These are phyloP conservation scores for Trypanosoma rangeli DNA, from an alignment of 208 protist species.

Conservation along the genomic window DNA sequence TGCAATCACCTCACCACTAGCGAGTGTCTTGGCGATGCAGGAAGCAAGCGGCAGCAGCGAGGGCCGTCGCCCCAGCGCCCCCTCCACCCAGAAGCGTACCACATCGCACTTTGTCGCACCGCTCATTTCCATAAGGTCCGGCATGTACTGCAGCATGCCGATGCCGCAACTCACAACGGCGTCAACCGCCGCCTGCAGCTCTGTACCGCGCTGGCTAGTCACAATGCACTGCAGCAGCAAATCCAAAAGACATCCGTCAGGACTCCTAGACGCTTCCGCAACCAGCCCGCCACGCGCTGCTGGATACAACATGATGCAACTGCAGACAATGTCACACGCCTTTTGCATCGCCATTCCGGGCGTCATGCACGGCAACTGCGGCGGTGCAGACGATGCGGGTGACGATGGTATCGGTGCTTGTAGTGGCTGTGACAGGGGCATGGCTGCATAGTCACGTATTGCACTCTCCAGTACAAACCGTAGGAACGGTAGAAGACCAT, in stretches of 20 bases:
- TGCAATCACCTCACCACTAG: neutral
- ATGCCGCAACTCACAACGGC: slow-evolving; percentile 31
- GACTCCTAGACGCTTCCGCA: slow-evolving; percentile 12
- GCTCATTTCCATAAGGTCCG: slow-evolving; percentile 13
- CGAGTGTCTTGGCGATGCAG: slow-evolving; percentile 28
- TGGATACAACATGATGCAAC: slow-evolving; percentile 33
- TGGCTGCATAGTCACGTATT: slow-evolving; percentile 4
- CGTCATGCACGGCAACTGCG: neutral
- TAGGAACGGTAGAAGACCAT: slow-evolving; percentile 45
- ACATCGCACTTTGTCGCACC: slow-evolving; percentile 42
- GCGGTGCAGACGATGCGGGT: neutral
- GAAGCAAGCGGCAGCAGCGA: slow-evolving; percentile 39
- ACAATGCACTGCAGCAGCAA: slow-evolving; percentile 44
- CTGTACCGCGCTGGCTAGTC: slow-evolving; percentile 29
- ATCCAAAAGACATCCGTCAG: slow-evolving; percentile 32
- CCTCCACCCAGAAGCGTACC: slow-evolving; percentile 59
- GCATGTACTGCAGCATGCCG: slow-evolving; percentile 24
- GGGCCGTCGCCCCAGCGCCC: slow-evolving; percentile 29
- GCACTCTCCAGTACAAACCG: slow-evolving; percentile 25
- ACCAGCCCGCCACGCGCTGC: slow-evolving; percentile 25
- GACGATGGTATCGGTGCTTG: no score
- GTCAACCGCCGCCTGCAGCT: slow-evolving; percentile 49
- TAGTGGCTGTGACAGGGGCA: neutral
- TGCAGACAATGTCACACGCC: slow-evolving; percentile 40
- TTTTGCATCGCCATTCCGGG: slow-evolving; percentile 39